Percentiles rank a stretch among this genome's conserved stretches.
Conservation (phyloP, 1,284 basidiomycete species). For the Cerrena zonata region DNA sequence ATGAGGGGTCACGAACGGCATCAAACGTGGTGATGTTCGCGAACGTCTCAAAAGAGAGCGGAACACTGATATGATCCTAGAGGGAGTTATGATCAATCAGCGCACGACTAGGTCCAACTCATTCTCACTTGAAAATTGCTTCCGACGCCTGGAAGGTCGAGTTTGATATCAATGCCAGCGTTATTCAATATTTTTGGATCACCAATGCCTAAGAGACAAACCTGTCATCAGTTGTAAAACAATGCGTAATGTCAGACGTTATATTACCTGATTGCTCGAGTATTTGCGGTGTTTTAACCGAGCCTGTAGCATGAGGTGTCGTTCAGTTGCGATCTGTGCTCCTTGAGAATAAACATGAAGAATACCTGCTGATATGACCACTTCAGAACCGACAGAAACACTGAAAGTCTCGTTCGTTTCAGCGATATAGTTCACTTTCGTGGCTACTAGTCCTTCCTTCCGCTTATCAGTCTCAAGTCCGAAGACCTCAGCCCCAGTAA, state of each 20-base stretch:
- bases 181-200: slow-evolving; percentile 26
- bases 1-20: neutral
- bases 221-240: neutral
- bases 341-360: neutral
- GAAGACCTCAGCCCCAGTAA: neutral
- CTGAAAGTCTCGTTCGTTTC: neutral
- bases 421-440: neutral
- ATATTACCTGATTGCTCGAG: slow-evolving; percentile 36
- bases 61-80: neutral
- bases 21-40: neutral
- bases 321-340: neutral
- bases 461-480: neutral
- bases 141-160: slow-evolving; percentile 39
- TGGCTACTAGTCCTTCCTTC: neutral
- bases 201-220: slow-evolving; percentile 28
- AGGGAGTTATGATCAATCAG: neutral
- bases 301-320: neutral
- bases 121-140: slow-evolving; percentile 32
- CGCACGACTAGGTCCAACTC: slow-evolving; percentile 1
- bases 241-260: no score
- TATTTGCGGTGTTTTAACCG: slow-evolving; percentile 29
- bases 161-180: slow-evolving; percentile 28
- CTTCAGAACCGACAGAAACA: neutral
- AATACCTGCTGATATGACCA: neutral
- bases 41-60: neutral